Conservation (phyloP, 192 early-diverging fungal genomes). For the Gonapodya prolifera region DNA sequence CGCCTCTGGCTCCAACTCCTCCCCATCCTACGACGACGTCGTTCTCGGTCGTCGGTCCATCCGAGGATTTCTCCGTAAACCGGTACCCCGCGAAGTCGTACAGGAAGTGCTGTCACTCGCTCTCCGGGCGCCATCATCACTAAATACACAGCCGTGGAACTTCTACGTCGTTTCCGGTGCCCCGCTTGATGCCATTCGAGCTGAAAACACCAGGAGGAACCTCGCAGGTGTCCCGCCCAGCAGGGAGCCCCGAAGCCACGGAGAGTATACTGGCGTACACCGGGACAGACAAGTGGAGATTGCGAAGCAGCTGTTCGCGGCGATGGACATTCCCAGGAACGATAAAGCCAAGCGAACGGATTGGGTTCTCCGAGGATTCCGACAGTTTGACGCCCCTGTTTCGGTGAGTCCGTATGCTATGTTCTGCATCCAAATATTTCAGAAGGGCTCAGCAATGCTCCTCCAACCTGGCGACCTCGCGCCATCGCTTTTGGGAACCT, state of each 20-base stretch:
- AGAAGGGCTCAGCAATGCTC: too few species aligned
- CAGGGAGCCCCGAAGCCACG: background rate
- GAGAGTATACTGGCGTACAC: background rate
- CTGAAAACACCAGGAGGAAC: background rate
- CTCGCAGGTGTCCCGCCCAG: background rate
- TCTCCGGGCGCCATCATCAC: background rate
- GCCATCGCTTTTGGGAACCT: too few species aligned
- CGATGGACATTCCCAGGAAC: slow-evolving; percentile 2
- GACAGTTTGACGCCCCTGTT: slow-evolving; percentile 5
- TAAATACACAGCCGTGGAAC: slow-evolving; percentile 3
- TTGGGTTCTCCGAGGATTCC: slow-evolving; percentile 3
- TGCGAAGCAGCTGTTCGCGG: slow-evolving; percentile 5
- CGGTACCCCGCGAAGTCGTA: background rate
- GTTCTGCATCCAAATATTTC: too few species aligned
- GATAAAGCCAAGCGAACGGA: background rate
- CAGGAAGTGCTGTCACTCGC: background rate
- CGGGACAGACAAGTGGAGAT: background rate
- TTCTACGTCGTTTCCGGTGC: slow-evolving; percentile 1
- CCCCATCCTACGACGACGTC: background rate
- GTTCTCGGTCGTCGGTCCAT: slow-evolving; percentile 3
- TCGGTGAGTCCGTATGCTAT: too few species aligned
- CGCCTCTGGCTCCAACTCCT: background rate
- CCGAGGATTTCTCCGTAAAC: background rate
- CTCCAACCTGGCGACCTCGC: too few species aligned
- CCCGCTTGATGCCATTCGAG: background rate